Evolutionary conservation across 768 basidiomycete species (phyloP), one percentile per base, ranked within the genome.

Genomic region (Agaricus bisporus): DNA sequence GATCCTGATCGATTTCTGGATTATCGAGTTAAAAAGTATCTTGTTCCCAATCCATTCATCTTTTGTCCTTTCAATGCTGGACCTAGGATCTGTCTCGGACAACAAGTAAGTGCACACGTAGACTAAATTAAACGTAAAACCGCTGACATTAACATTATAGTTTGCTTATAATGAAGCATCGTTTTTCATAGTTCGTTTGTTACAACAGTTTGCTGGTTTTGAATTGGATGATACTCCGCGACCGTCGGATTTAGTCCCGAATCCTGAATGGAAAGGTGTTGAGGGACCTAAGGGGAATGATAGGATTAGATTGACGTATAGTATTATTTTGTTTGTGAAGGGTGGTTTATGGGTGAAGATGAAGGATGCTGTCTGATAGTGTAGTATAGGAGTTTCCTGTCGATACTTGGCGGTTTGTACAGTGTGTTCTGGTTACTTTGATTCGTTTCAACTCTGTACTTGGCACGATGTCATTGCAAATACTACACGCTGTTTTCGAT

Each of bases 1-100:
- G 80, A 82, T 57, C 81, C 81, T 4, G 75, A 79, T 57, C 71
- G 81, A 1, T 82, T 80, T 71, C 64, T 82, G 28, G 80, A 83
- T 54, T 73, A 76, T 41, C 70, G 80, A 4, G 43, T 76, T 0
- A 57, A 64, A 12, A 76, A 74, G 58, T 75, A 78, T 58, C 56
- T 78, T 44, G 70, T 69, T 0, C 69, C 73, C 1, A 81, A 82
- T 54, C 68, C 66, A 0, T 68, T 68, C 54, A 71, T 74, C 14
- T 74, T 73, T 59, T 61, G 69, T 22, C 72, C 71, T 4, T 73
- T 73, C 61, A 73, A 70, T 54, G 72, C 71, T 12, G 69, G 71
- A 9, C 70, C 70, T 5, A 56, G 69, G 10, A 71, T 71, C 22
- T 71, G 70, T 48, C 61, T 73, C 7, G 70, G 73, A 28, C 67